Percentiles rank a stretch among this genome's conserved stretches.
Evolutionary conservation across 2,329 filamentous ascomycete genomes (phyloP).

Genomic region (Alternaria rosae): DNA sequence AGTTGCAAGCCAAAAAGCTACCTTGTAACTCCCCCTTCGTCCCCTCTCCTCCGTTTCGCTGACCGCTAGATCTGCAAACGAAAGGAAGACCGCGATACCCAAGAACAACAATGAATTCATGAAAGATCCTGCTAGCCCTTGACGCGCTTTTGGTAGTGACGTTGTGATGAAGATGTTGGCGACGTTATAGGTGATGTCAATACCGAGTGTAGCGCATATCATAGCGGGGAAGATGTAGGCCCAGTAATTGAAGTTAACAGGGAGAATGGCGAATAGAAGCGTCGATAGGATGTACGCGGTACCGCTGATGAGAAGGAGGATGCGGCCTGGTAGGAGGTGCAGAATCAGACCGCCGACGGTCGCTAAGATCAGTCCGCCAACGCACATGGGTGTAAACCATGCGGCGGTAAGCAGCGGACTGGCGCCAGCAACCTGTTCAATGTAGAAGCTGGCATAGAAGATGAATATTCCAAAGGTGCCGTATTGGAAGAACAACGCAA

Average conservation of each 20-base stretch:
- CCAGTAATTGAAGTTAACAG: slow-evolving; percentile 46
- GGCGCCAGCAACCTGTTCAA: slow-evolving; percentile 40
- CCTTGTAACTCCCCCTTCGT: slow-evolving; percentile 43
- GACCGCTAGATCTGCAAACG: slow-evolving; percentile 47
- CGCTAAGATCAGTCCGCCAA: slow-evolving; percentile 46
- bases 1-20: slow-evolving; percentile 49
- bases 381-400: slow-evolving; percentile 49
- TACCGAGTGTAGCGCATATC: slow-evolving; percentile 52
- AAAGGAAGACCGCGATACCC: slow-evolving; percentile 47
- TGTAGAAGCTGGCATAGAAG: slow-evolving; percentile 51
- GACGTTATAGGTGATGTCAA: slow-evolving; percentile 50
- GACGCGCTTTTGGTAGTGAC: slow-evolving; percentile 42
- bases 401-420: slow-evolving; percentile 41
- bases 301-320: slow-evolving; percentile 43
- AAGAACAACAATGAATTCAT: slow-evolving; percentile 49
- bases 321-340: slow-evolving; percentile 45
- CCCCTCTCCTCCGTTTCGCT: slow-evolving; percentile 43
- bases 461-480: slow-evolving; percentile 49
- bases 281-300: slow-evolving; percentile 39
- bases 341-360: slow-evolving; percentile 45
- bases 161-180: slow-evolving; percentile 50
- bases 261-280: slow-evolving; percentile 47
- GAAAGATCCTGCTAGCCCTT: slow-evolving; percentile 47
- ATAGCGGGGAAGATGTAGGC: slow-evolving; percentile 52
- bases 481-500: slow-evolving; percentile 56